phyloP scores from a whole-genome alignment of 1,284 basidiomycete genomes.

The Trichosporon sp. region DNA sequence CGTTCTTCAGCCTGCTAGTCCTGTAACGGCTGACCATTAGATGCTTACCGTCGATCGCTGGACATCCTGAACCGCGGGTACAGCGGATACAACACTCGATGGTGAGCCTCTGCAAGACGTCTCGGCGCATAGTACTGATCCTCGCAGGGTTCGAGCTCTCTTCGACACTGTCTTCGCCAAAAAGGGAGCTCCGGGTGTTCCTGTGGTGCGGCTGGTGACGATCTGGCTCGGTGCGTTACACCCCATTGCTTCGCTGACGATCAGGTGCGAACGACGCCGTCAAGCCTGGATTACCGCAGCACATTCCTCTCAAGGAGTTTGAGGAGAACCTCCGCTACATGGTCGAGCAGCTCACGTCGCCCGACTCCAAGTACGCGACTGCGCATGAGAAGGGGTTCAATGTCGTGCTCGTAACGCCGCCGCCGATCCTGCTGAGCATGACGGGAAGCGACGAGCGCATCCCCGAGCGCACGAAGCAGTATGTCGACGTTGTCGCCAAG shows the following conservation, averaged over 20 bases:
- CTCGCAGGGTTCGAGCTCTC: constrained; percentile 11
- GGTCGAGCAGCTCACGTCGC: constrained; percentile 22
- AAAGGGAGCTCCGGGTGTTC: constrained; percentile 19
- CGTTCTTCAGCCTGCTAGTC: no score
- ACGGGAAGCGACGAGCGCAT: constrained; percentile 49
- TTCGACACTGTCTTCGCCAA: constrained; percentile 32
- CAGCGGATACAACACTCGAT: constrained; percentile 33
- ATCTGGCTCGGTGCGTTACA: constrained; percentile 35
- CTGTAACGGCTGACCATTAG: constrained; percentile 12
- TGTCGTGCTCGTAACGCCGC: constrained; percentile 74
- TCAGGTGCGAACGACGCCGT: constrained; percentile 25
- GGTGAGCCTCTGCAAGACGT: constrained; percentile 24
- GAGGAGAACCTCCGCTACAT: constrained; percentile 24
- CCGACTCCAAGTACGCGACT: constrained; percentile 17
- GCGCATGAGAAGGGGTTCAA: constrained; percentile 20
- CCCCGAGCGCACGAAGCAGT: constrained; percentile 58
- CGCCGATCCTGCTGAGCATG: constrained; percentile 64
- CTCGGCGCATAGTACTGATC: no score
- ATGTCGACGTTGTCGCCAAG: constrained; percentile 62
- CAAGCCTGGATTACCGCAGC: constrained; percentile 1
- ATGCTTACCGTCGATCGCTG: constrained; percentile 30
- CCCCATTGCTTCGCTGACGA: neutral
- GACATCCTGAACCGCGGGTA: constrained; percentile 38
- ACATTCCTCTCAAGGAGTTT: constrained; percentile 25
- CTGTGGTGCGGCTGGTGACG: constrained; percentile 31